Evolutionary conservation across 1,284 basidiomycete species (phyloP).

Genomic region (Bondarzewia mesenterica): DNA sequence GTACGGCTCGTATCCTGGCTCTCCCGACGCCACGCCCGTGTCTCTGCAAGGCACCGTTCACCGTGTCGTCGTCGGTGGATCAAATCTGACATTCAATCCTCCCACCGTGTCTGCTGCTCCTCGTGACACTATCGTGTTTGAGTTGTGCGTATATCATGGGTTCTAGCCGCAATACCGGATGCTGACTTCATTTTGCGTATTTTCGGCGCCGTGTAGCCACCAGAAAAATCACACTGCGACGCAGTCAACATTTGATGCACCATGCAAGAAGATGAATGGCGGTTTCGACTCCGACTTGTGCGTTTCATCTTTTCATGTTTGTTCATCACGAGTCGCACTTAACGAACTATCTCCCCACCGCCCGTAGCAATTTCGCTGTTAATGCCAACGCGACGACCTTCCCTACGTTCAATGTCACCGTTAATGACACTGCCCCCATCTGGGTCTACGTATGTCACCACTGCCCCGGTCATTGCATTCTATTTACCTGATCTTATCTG

Average conservation of each 20-base stretch:
- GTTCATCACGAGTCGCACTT: background rate
- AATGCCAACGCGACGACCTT: conserved; percentile 33
- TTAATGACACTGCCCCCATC: conserved; percentile 43
- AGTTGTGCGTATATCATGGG: conserved; percentile 28
- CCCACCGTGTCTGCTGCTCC: conserved; percentile 45
- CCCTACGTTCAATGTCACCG: conserved; percentile 45
- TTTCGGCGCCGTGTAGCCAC: conserved; percentile 17
- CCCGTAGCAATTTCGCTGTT: conserved; percentile 38
- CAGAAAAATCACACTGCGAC: conserved; percentile 43
- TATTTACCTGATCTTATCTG: background rate
- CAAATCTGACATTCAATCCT: conserved; percentile 36
- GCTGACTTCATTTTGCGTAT: background rate
- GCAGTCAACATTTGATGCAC: conserved; percentile 47
- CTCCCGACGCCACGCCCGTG: conserved; percentile 40
- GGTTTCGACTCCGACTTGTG: conserved; percentile 61
- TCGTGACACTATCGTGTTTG: conserved; percentile 56
- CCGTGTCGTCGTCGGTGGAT: conserved; percentile 41
- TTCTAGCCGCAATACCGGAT: background rate
- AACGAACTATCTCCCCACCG: background rate
- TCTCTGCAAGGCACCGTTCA: conserved; percentile 30
- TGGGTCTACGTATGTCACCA: conserved; percentile 31
- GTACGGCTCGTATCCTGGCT: conserved; percentile 45
- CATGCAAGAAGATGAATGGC: conserved; percentile 39
- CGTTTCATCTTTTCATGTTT: conserved; percentile 16
- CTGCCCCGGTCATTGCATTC: background rate